Percentiles rank a stretch among this genome's conserved stretches.
phyloP scores from a whole-genome alignment of 805 yeast genomes.

The Scheffersomyces ergatensis region DNA sequence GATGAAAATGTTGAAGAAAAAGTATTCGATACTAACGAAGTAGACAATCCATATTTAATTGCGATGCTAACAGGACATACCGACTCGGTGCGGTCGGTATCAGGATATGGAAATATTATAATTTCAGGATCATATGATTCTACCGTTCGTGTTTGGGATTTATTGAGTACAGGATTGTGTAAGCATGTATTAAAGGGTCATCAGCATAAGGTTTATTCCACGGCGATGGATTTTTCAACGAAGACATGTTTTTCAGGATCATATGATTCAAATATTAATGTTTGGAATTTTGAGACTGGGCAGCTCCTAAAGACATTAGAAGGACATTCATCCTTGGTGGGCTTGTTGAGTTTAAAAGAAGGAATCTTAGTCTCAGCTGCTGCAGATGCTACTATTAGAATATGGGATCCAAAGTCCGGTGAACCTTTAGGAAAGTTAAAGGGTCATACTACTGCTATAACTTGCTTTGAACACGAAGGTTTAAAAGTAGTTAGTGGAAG shows the following conservation, averaged over 20 bases:
- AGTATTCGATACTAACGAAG: slow-evolving; percentile 35
- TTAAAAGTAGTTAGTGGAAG: slow-evolving; percentile 85
- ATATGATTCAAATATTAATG: slow-evolving; percentile 81
- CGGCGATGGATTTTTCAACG: slow-evolving; percentile 73
- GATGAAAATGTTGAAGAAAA: slow-evolving; percentile 26
- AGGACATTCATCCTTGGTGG: slow-evolving; percentile 90
- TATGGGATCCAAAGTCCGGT: slow-evolving; percentile 88
- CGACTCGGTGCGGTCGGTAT: slow-evolving; percentile 69
- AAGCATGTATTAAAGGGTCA: slow-evolving; percentile 78
- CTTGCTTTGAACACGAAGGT: slow-evolving; percentile 90
- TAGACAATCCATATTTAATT: slow-evolving; percentile 61
- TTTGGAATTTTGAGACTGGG: slow-evolving; percentile 87
- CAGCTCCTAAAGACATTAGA: slow-evolving; percentile 64
- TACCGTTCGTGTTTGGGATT: slow-evolving; percentile 90
- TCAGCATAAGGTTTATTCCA: slow-evolving; percentile 83
- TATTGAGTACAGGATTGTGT: slow-evolving; percentile 65
- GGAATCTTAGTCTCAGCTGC: slow-evolving; percentile 88
- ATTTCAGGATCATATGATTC: slow-evolving; percentile 91
- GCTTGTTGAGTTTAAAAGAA: slow-evolving; percentile 74
- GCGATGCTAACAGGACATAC: slow-evolving; percentile 58
- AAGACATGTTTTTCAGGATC: slow-evolving; percentile 87
- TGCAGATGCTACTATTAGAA: slow-evolving; percentile 86
- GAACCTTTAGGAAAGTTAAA: slow-evolving; percentile 64
- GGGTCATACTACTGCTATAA: slow-evolving; percentile 84
- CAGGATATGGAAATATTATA: slow-evolving; percentile 80